phyloP scores from a whole-genome alignment of 2,329 filamentous ascomycete genomes.

The Penicillium carneum region DNA sequence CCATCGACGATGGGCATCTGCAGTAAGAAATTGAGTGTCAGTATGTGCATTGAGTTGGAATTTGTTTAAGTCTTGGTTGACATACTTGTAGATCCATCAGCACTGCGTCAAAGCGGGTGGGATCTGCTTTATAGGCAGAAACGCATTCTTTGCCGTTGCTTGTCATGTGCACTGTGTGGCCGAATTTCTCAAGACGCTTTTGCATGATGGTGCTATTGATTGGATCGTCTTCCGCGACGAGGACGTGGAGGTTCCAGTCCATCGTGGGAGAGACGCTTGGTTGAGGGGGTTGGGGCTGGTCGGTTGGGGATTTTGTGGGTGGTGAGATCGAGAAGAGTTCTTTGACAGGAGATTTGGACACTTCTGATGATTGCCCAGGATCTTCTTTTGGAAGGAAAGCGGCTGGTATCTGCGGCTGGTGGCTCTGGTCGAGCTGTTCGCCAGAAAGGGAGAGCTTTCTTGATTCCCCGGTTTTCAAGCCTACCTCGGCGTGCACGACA shows the following conservation, averaged over 20 bases:
- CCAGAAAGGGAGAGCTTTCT: constrained; percentile 23
- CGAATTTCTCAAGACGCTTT: constrained; percentile 78
- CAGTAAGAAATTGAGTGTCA: constrained; percentile 3
- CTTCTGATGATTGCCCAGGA: not conserved
- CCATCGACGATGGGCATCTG: constrained; percentile 94
- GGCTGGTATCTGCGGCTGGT: not conserved
- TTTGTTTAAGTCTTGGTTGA: constrained; percentile 13
- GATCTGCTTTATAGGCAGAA: constrained; percentile 69
- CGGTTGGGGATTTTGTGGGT: not conserved
- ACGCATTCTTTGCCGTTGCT: constrained; percentile 87
- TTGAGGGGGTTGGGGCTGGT: not conserved
- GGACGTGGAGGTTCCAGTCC: constrained; percentile 54
- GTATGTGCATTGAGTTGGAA: not conserved
- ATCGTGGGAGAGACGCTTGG: not conserved
- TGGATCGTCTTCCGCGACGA: constrained; percentile 87
- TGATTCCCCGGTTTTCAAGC: constrained; percentile 23
- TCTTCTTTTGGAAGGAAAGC: not conserved
- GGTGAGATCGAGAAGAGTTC: not conserved
- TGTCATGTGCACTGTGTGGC: constrained; percentile 74
- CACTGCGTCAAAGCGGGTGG: constrained; percentile 74
- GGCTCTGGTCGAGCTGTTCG: constrained; percentile 12
- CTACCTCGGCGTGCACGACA: constrained; percentile 24
- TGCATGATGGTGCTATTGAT: constrained; percentile 83
- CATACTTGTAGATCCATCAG: constrained; percentile 92
- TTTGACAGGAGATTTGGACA: not conserved